Percentiles rank a stretch among this genome's conserved stretches.
Conservation (phyloP, 495 filamentous ascomycete genomes). For the Barbatosphaeria neglecta region DNA sequence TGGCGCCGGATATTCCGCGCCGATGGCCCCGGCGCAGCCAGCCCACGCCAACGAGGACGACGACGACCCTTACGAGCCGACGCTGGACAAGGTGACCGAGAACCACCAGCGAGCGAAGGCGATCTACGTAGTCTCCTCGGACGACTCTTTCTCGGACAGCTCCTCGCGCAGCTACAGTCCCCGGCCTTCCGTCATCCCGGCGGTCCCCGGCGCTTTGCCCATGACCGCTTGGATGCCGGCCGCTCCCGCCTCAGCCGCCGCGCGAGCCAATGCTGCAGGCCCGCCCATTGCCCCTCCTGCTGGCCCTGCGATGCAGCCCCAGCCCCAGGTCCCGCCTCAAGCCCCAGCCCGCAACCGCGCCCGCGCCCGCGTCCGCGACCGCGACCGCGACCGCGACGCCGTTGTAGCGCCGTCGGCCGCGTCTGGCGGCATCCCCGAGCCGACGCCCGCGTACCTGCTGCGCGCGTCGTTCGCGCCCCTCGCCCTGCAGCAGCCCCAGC, state of each 20-base stretch:
- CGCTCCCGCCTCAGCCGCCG: neutral
- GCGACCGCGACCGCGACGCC: conserved; percentile 4
- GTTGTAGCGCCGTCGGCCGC: conserved; percentile 21
- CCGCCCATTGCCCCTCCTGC: neutral
- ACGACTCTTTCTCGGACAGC: too few species aligned
- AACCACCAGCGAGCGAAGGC: too few species aligned
- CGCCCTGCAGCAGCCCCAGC: conserved; percentile 15
- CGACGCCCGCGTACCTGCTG: conserved; percentile 26
- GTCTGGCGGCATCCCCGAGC: conserved; percentile 39
- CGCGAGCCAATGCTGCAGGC: neutral
- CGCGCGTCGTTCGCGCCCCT: conserved; percentile 11
- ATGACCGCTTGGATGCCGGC: too few species aligned
- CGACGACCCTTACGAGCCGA: too few species aligned
- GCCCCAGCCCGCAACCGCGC: neutral
- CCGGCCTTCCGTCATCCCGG: too few species aligned
- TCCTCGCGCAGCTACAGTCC: too few species aligned
- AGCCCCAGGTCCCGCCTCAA: conserved; percentile 13
- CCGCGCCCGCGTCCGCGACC: neutral
- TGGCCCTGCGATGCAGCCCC: conserved; percentile 16
- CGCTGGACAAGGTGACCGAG: too few species aligned
- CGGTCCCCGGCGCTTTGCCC: too few species aligned
- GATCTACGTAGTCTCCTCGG: too few species aligned
- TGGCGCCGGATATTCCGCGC: too few species aligned
- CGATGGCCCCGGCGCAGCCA: too few species aligned
- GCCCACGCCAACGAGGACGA: too few species aligned